Percentiles rank a stretch among this genome's conserved stretches.
Evolutionary conservation across 2,329 filamentous ascomycete genomes (phyloP).

Genomic region (Colletotrichum navitas): DNA sequence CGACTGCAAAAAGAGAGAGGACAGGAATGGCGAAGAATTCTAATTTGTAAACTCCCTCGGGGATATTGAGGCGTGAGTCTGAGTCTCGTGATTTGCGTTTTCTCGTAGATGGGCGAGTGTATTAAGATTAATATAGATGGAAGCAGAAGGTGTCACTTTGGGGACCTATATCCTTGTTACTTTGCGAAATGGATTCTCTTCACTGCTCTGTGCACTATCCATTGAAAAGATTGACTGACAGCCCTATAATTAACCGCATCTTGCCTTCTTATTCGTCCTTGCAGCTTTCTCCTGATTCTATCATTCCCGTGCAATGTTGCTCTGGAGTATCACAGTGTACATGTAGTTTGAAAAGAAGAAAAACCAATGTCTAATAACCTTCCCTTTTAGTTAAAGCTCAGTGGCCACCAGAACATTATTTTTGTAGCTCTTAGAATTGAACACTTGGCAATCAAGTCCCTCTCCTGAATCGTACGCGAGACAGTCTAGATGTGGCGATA

Average conservation of each 20-base stretch:
- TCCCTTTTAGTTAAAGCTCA: background rate
- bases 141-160: background rate
- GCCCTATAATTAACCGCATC: background rate
- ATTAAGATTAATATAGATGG: background rate
- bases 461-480: no score
- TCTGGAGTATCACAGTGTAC: background rate
- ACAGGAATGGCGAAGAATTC: constrained; percentile 37
- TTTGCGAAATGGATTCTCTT: background rate
- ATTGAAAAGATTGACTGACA: background rate
- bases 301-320: background rate
- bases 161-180: background rate
- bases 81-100: background rate
- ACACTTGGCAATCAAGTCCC: no score
- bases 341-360: background rate
- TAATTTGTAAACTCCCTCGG: constrained; percentile 34
- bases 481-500: no score
- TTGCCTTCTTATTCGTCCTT: background rate
- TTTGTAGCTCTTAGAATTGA: no score
- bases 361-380: background rate
- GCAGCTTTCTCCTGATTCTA: background rate
- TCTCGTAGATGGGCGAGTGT: background rate
- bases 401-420: background rate
- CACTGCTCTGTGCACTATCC: background rate
- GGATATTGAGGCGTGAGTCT: background rate
- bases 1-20: constrained; percentile 39